Evolutionary conservation across 2,329 filamentous ascomycete species (phyloP).

Genomic region (Alternaria ventricosa): DNA sequence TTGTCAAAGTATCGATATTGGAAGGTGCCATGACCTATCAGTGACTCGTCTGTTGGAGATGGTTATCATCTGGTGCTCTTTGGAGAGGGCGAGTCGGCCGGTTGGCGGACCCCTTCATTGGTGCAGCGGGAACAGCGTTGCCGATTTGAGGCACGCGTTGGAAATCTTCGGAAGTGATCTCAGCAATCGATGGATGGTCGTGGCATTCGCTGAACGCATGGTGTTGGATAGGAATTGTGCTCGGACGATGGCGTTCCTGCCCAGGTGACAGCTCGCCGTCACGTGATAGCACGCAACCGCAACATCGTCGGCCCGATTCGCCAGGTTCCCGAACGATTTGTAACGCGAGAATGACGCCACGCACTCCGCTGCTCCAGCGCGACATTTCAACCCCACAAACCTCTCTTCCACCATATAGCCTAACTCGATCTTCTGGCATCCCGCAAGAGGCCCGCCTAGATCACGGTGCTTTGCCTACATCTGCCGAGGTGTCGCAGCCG

Average conservation of each 20-base stretch:
- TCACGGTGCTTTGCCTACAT: conserved; percentile 9
- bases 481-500: conserved; percentile 3
- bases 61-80: neutral
- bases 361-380: neutral
- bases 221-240: neutral
- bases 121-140: neutral
- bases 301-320: conserved; percentile 9
- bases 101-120: neutral
- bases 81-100: neutral
- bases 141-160: neutral
- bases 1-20: neutral
- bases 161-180: rapidly evolving
- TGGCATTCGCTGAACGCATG: neutral
- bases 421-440: neutral
- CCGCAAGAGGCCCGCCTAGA: neutral
- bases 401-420: neutral
- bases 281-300: neutral
- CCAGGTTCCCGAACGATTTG: neutral
- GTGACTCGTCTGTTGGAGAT: neutral
- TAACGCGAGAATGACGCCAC: neutral
- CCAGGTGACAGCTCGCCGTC: neutral
- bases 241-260: neutral
- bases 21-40: neutral
- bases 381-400: conserved; percentile 1
- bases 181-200: neutral